Base-by-base conservation (phyloP, 2,329 filamentous ascomycete species). In the Aspergillus amoenus region DNA sequence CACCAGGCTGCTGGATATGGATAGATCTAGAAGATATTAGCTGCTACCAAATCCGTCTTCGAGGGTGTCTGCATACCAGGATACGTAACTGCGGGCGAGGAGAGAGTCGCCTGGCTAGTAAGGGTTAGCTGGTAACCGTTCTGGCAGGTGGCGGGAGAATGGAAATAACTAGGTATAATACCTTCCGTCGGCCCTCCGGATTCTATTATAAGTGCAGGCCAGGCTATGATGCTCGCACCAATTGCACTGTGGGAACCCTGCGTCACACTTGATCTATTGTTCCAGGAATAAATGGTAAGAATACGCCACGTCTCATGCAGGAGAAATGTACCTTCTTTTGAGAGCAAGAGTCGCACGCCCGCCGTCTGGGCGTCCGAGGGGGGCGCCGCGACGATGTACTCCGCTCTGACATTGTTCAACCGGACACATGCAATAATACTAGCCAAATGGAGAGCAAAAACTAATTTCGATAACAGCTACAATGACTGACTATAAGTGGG, bases 171-270 rank as follows among this genome's bases (percentile, higher is more conserved):
- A 21, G 21, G 21, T 4, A 21, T 21, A 21, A 21, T 21, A 21
- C 21, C 21, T 21, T 21, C 21, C 3, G 21, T 3, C 21, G 4
- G 8, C 41, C 41, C n/a, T 37, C 5, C 32, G 21, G 12, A 48
- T 17, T 13, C 46, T 22, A 18, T 39, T 39, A 32, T 58, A 62
- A 15, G 60, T 64, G 24, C 62, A 64, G 13, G 60, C 56, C 12
- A 61, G 53, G 48, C 46, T 58, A 15, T 62, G 62, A 40, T 62
- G 62, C 48, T 58, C 50, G 52, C 62, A 64, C 58, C 60, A 64
- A 22, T 64, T 57, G 51, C 60, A 64, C 21, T 61, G 60, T 5
- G 60, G 58, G 11, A 52, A 50, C 4, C 43, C 54, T 9, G 45
- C 47, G 37, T 64, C 62, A 43, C 60, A 61, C 50, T 59, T 41